Conservation (phyloP, 768 basidiomycete species). For the Mrakia frigida region DNA sequence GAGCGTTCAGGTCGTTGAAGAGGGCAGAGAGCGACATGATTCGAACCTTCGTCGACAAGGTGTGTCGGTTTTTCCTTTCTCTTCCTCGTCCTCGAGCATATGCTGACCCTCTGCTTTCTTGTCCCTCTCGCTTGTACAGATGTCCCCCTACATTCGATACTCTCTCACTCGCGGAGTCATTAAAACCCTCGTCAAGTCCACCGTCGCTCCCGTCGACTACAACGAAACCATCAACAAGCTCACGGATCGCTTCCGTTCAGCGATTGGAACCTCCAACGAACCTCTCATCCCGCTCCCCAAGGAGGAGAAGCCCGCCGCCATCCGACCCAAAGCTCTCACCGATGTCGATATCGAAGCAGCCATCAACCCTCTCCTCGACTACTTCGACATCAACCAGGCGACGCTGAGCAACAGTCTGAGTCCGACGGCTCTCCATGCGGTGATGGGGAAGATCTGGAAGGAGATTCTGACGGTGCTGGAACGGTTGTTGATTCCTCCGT, state of each 20-base stretch:
- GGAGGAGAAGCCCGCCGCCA: conserved; percentile 15
- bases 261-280: conserved; percentile 26
- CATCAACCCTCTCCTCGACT: conserved; percentile 86
- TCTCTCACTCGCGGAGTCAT: conserved; percentile 71
- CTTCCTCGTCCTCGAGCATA: neutral
- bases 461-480: conserved; percentile 84
- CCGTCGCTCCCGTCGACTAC: conserved; percentile 35
- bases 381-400: conserved; percentile 88
- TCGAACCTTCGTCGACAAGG: conserved; percentile 94
- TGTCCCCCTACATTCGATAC: conserved; percentile 87
- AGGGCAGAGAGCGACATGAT: conserved; percentile 93
- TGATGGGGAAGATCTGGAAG: conserved; percentile 93
- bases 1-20: conserved; percentile 88
- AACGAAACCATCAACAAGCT: conserved; percentile 34
- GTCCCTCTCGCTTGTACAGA: conserved; percentile 52
- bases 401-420: conserved; percentile 84
- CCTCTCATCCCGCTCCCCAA: conserved; percentile 30
- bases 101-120: neutral
- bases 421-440: conserved; percentile 67
- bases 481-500: conserved; percentile 78
- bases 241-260: conserved; percentile 32
- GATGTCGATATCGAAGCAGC: conserved; percentile 93
- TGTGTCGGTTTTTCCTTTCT: conserved; percentile 41
- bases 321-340: conserved; percentile 50
- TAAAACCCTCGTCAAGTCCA: conserved; percentile 66